Conservation (phyloP, 805 yeast genomes). For the Hanseniaspora nectarophila region DNA sequence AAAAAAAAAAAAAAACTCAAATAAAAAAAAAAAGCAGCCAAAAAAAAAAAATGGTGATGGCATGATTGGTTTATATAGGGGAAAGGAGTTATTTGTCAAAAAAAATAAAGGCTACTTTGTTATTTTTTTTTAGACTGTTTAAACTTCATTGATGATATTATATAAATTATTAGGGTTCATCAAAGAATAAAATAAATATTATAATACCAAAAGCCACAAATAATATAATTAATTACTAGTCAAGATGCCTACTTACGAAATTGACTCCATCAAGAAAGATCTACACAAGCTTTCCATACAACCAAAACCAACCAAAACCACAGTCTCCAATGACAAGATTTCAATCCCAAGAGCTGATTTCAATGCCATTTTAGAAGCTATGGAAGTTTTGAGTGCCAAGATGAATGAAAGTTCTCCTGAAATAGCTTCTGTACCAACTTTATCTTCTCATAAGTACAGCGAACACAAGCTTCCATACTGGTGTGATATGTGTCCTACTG, state of each 20-base stretch:
- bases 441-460: neutral
- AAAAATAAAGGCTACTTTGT: no score
- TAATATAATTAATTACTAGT: no score
- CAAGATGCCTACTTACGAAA: neutral
- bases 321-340: neutral
- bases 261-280: neutral
- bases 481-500: neutral
- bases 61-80: no score
- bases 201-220: neutral
- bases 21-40: no score
- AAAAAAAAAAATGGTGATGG: no score
- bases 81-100: no score
- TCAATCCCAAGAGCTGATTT: conserved; percentile 2
- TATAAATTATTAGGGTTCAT: no score
- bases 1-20: no score
- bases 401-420: neutral
- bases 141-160: no score
- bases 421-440: neutral
- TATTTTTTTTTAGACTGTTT: no score
- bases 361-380: neutral
- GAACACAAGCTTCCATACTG: neutral
- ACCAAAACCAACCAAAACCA: neutral
- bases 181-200: no score
- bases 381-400: neutral
- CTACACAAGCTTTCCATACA: neutral